These are phyloP conservation scores for Mrakia frigida DNA, from an alignment of 768 basidiomycete species.

Conservation along the genomic window DNA sequence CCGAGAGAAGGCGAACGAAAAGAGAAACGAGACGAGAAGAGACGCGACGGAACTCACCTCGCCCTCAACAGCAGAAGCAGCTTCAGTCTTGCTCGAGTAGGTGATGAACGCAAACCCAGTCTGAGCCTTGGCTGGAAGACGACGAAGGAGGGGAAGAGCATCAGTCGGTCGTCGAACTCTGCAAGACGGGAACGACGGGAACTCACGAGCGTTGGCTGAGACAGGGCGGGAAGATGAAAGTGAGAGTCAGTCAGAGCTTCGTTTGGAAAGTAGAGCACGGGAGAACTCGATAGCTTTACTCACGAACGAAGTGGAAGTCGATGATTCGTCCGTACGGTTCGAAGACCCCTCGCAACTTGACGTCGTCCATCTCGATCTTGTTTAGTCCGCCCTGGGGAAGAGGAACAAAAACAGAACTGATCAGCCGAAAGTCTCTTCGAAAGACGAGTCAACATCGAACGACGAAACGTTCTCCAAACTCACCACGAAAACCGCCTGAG, in stretches of 20 bases:
- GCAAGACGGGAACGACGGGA: too few relatives aligned
- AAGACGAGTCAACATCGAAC: background rate
- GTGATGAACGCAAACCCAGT: slow-evolving; percentile 13
- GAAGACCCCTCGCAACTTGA: background rate
- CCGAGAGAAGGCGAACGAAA: background rate
- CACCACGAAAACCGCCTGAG: background rate
- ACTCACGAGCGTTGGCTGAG: too few relatives aligned
- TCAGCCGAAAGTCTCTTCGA: background rate
- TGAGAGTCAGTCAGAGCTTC: too few relatives aligned
- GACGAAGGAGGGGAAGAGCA: too few relatives aligned
- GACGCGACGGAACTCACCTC: background rate
- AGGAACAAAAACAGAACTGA: background rate
- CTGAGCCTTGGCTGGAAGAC: background rate
- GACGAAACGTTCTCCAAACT: background rate
- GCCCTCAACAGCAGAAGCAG: background rate
- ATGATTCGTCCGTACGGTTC: background rate
- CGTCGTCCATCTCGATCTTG: slow-evolving; percentile 19
- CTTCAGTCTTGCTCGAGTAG: background rate
- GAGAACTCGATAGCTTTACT: too few relatives aligned
- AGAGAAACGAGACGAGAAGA: background rate
- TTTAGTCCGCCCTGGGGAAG: background rate
- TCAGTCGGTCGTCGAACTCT: too few relatives aligned
- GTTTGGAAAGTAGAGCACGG: too few relatives aligned
- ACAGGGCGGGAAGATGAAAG: too few relatives aligned
- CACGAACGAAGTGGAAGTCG: background rate